A percentile compares a stretch with the other conserved stretches of the same genome.
phyloP scores from a whole-genome alignment of 1,284 basidiomycete genomes.

The Puccinia novopanici region DNA sequence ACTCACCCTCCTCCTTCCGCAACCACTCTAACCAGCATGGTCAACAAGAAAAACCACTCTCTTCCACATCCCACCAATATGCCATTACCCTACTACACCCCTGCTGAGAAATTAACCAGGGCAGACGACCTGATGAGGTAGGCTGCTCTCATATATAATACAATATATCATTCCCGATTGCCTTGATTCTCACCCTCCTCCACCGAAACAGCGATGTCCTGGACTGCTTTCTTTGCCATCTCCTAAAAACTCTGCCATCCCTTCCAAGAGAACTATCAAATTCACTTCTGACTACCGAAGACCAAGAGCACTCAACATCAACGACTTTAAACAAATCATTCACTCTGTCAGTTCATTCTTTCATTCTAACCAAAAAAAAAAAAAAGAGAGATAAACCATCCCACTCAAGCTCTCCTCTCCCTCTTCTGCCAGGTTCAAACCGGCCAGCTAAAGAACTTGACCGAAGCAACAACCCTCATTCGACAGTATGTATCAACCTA shows the following conservation, averaged over 20 bases:
- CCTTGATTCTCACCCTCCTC: no score
- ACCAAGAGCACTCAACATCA: slow-evolving; percentile 20
- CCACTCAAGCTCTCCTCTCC: neutral
- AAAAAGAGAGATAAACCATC: no score
- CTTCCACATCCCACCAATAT: no score
- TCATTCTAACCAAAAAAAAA: neutral
- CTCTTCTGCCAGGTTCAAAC: slow-evolving; percentile 32
- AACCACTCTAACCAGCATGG: no score
- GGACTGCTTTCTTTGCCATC: slow-evolving; percentile 36
- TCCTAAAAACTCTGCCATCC: neutral
- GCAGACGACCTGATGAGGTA: slow-evolving; percentile 42
- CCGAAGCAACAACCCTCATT: slow-evolving; percentile 29
- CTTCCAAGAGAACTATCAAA: slow-evolving; percentile 35
- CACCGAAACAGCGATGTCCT: slow-evolving; percentile 44
- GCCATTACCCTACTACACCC: neutral
- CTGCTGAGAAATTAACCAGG: slow-evolving; percentile 39
- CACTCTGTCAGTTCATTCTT: slow-evolving; percentile 6
- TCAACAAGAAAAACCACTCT: neutral
- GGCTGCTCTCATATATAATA: neutral
- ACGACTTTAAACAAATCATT: slow-evolving; percentile 36
- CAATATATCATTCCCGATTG: neutral
- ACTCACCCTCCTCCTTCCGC: no score
- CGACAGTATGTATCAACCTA: slow-evolving; percentile 21
- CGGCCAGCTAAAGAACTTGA: slow-evolving; percentile 22
- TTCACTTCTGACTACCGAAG: slow-evolving; percentile 37